phyloP scores from a whole-genome alignment of 805 yeast species.

The Metschnikowia baotianmanensis region DNA sequence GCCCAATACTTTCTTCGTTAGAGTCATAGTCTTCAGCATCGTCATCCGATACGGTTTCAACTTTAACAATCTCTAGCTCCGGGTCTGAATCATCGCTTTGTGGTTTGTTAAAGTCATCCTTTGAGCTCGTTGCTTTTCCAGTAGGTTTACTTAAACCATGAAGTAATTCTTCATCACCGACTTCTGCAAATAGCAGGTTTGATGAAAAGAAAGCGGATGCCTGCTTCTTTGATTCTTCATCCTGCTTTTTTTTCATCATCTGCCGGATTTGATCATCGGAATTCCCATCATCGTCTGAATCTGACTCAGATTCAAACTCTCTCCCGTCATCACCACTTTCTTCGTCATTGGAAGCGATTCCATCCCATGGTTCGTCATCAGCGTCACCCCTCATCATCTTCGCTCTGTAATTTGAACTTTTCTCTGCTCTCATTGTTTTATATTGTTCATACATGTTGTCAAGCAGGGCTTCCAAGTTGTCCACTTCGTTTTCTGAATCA shows the following conservation, averaged over 20 bases:
- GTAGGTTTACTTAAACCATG: slow-evolving; percentile 8
- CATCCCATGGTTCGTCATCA: slow-evolving; percentile 77
- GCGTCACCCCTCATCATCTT: slow-evolving; percentile 72
- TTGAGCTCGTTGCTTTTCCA: slow-evolving; percentile 4
- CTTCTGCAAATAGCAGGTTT: slow-evolving; percentile 37
- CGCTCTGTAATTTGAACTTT: slow-evolving; percentile 66
- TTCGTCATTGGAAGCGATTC: slow-evolving; percentile 50
- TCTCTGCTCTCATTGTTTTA: slow-evolving; percentile 64
- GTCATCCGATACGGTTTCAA: slow-evolving; percentile 25
- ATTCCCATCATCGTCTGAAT: slow-evolving; percentile 51
- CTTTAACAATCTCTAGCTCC: slow-evolving; percentile 45
- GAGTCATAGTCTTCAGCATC: slow-evolving; percentile 44
- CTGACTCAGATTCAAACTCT: slow-evolving; percentile 44
- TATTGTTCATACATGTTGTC: slow-evolving; percentile 77
- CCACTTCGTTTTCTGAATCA: slow-evolving; percentile 52
- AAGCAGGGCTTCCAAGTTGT: slow-evolving; percentile 75
- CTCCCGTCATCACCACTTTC: slow-evolving; percentile 34
- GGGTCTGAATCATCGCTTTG: slow-evolving; percentile 30
- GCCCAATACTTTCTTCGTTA: slow-evolving; percentile 45
- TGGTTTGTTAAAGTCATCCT: slow-evolving; percentile 3
- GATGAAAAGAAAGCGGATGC: slow-evolving; percentile 42
- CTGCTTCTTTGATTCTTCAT: slow-evolving; percentile 32
- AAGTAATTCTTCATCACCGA: slow-evolving; percentile 47
- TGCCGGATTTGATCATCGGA: slow-evolving; percentile 63
- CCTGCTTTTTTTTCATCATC: slow-evolving; percentile 48